Evolutionary conservation across 768 basidiomycete species (phyloP).

Genomic region (Auricularia sp.): DNA sequence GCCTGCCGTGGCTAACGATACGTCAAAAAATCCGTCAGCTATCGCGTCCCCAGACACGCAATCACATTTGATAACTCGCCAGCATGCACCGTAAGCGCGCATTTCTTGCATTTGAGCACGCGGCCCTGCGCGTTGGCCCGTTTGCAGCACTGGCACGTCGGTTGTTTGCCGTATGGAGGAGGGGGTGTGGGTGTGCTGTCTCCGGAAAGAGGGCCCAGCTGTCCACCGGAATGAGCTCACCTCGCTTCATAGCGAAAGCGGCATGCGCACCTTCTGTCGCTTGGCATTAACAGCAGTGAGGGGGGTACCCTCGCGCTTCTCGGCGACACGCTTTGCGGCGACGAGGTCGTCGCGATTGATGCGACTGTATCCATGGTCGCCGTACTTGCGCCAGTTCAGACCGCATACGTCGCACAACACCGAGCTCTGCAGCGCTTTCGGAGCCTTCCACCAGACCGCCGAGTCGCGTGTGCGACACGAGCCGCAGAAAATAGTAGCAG

Average conservation of each 20-base stretch:
- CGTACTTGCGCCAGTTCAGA: conserved; percentile 86
- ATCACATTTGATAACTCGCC: conserved; percentile 33
- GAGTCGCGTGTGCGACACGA: conserved; percentile 79
- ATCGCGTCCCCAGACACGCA: neutral
- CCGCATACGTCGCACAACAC: conserved; percentile 83
- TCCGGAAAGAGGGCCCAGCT: neutral
- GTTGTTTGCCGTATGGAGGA: conserved; percentile 50
- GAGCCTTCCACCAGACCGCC: conserved; percentile 83
- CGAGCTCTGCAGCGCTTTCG: conserved; percentile 66
- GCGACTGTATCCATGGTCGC: conserved; percentile 59
- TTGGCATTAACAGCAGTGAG: conserved; percentile 44
- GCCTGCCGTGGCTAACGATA: conserved; percentile 50
- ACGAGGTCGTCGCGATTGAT: conserved; percentile 51
- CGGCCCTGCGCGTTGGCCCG: conserved; percentile 66
- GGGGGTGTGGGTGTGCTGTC: conserved; percentile 42
- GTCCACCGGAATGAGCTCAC: neutral
- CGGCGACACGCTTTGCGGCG: conserved; percentile 20
- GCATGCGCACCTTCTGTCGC: conserved; percentile 43
- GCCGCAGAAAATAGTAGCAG: conserved; percentile 44
- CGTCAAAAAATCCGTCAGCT: conserved; percentile 3
- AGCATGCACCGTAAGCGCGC: conserved; percentile 69
- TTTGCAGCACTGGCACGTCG: conserved; percentile 66
- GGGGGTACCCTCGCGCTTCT: conserved; percentile 56
- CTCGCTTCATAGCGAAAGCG: neutral
- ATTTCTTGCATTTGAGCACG: conserved; percentile 74